phyloP scores from a whole-genome alignment of 148 eudicot genomes.

The Persicaria tinctoria region DNA sequence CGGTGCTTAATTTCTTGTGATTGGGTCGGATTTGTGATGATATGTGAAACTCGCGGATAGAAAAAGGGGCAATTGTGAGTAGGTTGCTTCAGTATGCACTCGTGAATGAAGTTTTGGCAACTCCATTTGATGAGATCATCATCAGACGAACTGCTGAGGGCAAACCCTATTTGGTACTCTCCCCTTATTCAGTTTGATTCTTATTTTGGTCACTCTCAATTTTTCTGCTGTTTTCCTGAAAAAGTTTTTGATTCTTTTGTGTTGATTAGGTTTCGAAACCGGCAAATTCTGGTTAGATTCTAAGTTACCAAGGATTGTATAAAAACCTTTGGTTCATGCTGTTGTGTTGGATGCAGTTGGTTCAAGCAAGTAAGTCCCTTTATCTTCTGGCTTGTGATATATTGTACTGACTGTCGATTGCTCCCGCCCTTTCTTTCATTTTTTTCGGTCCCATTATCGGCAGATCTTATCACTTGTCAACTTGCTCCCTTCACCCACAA shows the following conservation, averaged over 20 bases:
- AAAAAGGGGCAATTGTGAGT: slow-evolving; percentile 75
- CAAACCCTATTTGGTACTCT: slow-evolving; percentile 71
- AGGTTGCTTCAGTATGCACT: slow-evolving; percentile 76
- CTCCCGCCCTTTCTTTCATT: no score
- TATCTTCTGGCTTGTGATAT: background rate
- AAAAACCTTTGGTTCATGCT: background rate
- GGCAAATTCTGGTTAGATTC: no score
- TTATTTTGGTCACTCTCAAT: background rate
- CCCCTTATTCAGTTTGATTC: background rate
- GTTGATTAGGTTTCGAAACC: no score
- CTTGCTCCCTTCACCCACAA: no score
- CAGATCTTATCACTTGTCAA: no score
- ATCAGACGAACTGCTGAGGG: slow-evolving; percentile 67
- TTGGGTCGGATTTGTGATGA: slow-evolving; percentile 25
- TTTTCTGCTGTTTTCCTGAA: background rate
- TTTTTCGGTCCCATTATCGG: no score
- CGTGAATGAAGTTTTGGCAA: slow-evolving; percentile 53
- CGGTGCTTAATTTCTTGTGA: background rate
- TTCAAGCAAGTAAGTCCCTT: background rate
- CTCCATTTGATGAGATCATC: slow-evolving; percentile 51
- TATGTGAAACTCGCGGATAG: slow-evolving; percentile 63
- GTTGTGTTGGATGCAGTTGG: slow-evolving; percentile 2
- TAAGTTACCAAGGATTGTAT: slow-evolving; percentile 1
- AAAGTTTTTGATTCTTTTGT: no score
- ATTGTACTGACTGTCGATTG: background rate